Conservation (phyloP, 2,329 filamentous ascomycete genomes). For the Pyrenochaeta sp. region DNA sequence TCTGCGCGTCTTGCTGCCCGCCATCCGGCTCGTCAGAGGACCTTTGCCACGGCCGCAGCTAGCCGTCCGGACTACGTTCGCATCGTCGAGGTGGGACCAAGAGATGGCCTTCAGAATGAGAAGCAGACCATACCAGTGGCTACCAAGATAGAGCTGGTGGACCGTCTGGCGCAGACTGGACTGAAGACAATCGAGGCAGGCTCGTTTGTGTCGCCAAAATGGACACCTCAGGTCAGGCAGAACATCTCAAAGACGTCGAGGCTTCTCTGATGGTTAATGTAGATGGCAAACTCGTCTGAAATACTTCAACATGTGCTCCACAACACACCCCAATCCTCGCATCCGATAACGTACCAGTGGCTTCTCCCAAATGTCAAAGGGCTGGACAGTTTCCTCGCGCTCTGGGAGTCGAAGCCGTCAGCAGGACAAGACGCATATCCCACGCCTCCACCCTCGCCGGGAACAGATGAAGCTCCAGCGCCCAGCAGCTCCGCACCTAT, state of each 20-base stretch:
- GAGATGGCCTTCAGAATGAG: constrained; percentile 90
- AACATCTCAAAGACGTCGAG: not conserved
- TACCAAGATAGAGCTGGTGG: constrained; percentile 80
- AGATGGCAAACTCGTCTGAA: constrained; percentile 82
- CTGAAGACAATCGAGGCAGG: constrained; percentile 80
- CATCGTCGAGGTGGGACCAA: constrained; percentile 83
- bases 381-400: constrained; percentile 67
- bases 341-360: constrained; percentile 77
- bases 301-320: constrained; percentile 75
- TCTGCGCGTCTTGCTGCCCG: constrained; percentile 47
- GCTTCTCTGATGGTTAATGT: constrained; percentile 50
- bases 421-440: constrained; percentile 57
- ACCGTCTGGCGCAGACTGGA: constrained; percentile 72
- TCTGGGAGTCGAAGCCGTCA: constrained; percentile 57
- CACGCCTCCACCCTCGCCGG: constrained; percentile 52
- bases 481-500: constrained; percentile 45
- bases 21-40: constrained; percentile 37
- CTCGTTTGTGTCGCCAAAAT: constrained; percentile 84
- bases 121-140: constrained; percentile 73
- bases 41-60: constrained; percentile 44
- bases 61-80: constrained; percentile 56
- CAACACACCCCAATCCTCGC: constrained; percentile 62
- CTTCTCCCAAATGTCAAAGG: constrained; percentile 81
- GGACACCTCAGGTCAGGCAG: constrained; percentile 76
- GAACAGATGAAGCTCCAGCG: constrained; percentile 47